phyloP scores from a whole-genome alignment of 768 basidiomycete species.

The Agaricus sinodeliciosus region DNA sequence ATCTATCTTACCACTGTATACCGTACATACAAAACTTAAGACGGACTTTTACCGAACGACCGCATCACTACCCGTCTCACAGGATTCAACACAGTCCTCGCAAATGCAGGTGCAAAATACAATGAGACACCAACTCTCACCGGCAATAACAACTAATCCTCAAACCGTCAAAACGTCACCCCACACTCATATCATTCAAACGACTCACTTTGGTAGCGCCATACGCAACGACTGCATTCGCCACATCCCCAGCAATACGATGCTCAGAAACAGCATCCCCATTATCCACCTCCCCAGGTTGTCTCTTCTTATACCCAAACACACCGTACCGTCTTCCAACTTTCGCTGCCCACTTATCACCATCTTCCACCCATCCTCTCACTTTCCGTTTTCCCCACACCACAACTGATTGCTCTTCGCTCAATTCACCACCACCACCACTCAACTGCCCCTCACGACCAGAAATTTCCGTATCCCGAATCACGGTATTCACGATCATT shows the following conservation, averaged over 20 bases:
- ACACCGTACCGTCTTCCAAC: slow-evolving; percentile 75
- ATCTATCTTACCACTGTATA: not conserved
- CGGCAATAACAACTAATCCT: slow-evolving; percentile 61
- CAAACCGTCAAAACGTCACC: not conserved
- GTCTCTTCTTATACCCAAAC: slow-evolving; percentile 66
- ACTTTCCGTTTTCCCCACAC: slow-evolving; percentile 39
- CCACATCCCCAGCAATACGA: slow-evolving; percentile 63
- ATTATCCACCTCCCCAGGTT: slow-evolving; percentile 20
- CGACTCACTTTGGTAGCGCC: slow-evolving; percentile 62
- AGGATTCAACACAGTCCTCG: slow-evolving; percentile 60
- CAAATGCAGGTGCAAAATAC: slow-evolving; percentile 69
- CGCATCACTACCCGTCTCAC: slow-evolving; percentile 31
- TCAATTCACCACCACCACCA: not conserved
- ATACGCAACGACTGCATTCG: slow-evolving; percentile 81
- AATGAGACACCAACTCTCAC: slow-evolving; percentile 65
- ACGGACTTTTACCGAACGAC: slow-evolving; percentile 21
- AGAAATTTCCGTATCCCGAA: slow-evolving; percentile 13
- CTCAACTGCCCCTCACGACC: not conserved
- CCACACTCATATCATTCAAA: not conserved
- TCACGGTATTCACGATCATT: slow-evolving; percentile 41
- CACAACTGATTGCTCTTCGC: slow-evolving; percentile 5
- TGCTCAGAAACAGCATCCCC: slow-evolving; percentile 24
- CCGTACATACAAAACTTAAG: not conserved
- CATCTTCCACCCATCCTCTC: slow-evolving; percentile 68
- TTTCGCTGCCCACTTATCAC: slow-evolving; percentile 60